Conservation (phyloP, 495 filamentous ascomycete species). For the Podospora comata region DNA sequence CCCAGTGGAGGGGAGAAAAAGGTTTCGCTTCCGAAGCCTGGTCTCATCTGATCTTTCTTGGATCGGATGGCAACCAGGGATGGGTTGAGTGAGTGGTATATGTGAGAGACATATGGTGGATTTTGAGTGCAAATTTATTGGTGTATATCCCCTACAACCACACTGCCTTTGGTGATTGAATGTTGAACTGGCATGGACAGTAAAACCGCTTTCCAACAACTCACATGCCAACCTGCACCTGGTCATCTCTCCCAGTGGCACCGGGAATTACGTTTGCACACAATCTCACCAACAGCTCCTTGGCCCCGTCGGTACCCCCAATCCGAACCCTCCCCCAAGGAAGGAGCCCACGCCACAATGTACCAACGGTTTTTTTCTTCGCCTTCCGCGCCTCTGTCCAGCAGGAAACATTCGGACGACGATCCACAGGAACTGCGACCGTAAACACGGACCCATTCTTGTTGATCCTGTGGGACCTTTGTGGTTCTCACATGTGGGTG, state of each 20-base stretch:
- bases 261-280: neutral
- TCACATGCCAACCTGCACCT: neutral
- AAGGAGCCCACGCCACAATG: neutral
- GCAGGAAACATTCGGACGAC: neutral
- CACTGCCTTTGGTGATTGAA: no score
- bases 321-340: neutral
- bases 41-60: neutral
- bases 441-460: neutral
- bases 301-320: neutral
- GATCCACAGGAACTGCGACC: neutral
- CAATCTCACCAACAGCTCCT: neutral
- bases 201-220: neutral
- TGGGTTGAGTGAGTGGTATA: neutral
- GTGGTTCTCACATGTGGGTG: neutral
- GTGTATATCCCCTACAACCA: neutral
- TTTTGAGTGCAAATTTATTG: constrained; percentile 4
- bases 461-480: neutral
- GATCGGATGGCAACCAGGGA: neutral
- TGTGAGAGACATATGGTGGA: neutral
- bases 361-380: neutral
- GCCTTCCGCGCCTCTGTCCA: neutral
- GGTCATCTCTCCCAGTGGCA: neutral
- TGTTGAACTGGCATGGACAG: no score
- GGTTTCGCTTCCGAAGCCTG: neutral
- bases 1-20: neutral